These are phyloP conservation scores for Limonium bicolor DNA, from an alignment of 148 eudicot species.

Conservation along the genomic window DNA sequence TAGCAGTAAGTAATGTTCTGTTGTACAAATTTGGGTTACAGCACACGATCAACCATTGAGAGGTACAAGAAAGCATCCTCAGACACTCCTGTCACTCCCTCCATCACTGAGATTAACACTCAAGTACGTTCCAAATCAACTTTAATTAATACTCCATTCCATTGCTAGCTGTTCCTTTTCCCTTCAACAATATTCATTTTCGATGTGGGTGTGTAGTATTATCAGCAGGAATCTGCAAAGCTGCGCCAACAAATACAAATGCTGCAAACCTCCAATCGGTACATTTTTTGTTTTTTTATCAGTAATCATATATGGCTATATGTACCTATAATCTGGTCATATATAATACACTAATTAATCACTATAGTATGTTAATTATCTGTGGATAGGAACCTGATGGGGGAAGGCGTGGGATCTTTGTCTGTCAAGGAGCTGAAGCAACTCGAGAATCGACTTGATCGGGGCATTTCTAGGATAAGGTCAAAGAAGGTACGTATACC, in stretches of 20 bases:
- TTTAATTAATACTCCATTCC: neutral
- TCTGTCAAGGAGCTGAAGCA: conserved; percentile 66
- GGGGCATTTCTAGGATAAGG: conserved; percentile 56
- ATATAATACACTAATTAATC: neutral
- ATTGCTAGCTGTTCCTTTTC: too few species aligned
- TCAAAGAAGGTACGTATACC: conserved; percentile 59
- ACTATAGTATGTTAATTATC: neutral
- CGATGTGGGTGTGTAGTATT: conserved; percentile 24
- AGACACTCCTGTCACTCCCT: conserved; percentile 26
- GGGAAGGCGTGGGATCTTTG: conserved; percentile 47
- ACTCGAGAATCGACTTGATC: conserved; percentile 56
- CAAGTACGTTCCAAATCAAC: conserved; percentile 26
- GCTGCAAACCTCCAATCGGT: conserved; percentile 65
- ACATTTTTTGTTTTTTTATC: neutral
- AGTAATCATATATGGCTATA: neutral
- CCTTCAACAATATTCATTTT: neutral
- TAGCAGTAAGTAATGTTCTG: too few species aligned
- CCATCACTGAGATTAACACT: conserved; percentile 56
- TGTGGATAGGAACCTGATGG: conserved; percentile 46
- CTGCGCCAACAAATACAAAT: conserved; percentile 51
- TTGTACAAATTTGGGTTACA: conserved; percentile 10
- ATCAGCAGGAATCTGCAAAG: conserved; percentile 72
- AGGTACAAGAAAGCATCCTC: conserved; percentile 57
- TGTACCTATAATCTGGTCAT: neutral
- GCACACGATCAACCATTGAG: conserved; percentile 52